A percentile compares a stretch with the other conserved stretches of the same genome.
These are phyloP conservation scores for Penicillium sumatraense DNA, from an alignment of 2,329 filamentous ascomycete genomes.

Conservation along the genomic window DNA sequence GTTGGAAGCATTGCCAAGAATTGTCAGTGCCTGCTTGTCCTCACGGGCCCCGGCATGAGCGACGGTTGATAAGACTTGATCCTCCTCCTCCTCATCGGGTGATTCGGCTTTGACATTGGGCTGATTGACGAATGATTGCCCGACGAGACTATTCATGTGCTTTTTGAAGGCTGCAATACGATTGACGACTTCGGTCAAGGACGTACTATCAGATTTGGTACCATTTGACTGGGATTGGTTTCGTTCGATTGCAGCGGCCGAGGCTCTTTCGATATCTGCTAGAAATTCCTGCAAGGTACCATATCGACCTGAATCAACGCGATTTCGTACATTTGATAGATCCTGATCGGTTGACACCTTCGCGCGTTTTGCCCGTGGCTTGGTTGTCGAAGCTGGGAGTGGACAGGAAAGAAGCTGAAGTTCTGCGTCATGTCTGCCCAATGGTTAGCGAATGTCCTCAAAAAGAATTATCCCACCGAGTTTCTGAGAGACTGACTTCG, in stretches of 20 bases:
- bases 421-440: conserved; percentile 47
- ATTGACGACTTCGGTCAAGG: conserved; percentile 42
- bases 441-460: conserved; percentile 21
- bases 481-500: conserved; percentile 33
- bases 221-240: conserved; percentile 38
- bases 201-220: conserved; percentile 29
- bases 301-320: conserved; percentile 44
- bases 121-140: conserved; percentile 61
- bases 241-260: conserved; percentile 41
- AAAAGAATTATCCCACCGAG: not conserved
- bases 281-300: conserved; percentile 47
- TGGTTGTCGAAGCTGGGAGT: conserved; percentile 39
- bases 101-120: conserved; percentile 39
- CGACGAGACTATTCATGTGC: conserved; percentile 65
- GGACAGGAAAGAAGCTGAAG: conserved; percentile 48
- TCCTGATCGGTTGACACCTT: conserved; percentile 44
- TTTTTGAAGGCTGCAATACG: conserved; percentile 64
- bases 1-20: conserved; percentile 69
- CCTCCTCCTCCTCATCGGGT: conserved; percentile 43
- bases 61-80: conserved; percentile 41
- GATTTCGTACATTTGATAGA: conserved; percentile 42
- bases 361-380: conserved; percentile 49
- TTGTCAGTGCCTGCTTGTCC: conserved; percentile 69
- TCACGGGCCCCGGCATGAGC: conserved; percentile 49
- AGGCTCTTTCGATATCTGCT: conserved; percentile 48